Percentiles rank a stretch among this genome's conserved stretches.
phyloP scores from a whole-genome alignment of 2,329 filamentous ascomycete species.

The Fusarium coicis region DNA sequence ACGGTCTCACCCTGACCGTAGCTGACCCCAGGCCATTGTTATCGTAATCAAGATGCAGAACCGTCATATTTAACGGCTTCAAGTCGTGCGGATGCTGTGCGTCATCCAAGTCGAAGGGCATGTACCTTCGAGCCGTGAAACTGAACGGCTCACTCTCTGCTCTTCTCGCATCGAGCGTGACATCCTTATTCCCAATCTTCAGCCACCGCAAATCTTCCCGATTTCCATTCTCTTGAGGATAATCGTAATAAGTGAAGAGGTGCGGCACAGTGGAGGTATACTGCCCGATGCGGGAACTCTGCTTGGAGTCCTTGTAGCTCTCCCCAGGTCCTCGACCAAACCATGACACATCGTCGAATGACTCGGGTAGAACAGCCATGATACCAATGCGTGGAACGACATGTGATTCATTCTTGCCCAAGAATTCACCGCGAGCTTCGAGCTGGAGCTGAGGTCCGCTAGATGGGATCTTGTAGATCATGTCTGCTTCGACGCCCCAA shows the following conservation, averaged over 20 bases:
- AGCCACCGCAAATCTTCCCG: conserved; percentile 4
- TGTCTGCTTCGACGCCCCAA: conserved; percentile 16
- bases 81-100: conserved; percentile 18
- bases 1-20: conserved; percentile 9
- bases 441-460: not conserved
- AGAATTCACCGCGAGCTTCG: not conserved
- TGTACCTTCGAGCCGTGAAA: conserved; percentile 11
- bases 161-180: conserved; percentile 5
- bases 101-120: conserved; percentile 21
- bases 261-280: not conserved
- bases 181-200: not conserved
- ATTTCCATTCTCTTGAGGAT: conserved; percentile 25
- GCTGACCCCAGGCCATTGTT: conserved; percentile 17
- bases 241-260: conserved; percentile 12
- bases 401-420: conserved; percentile 3
- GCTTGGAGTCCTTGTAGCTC: conserved; percentile 27
- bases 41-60: conserved; percentile 20
- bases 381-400: conserved; percentile 14
- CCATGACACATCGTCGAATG: conserved; percentile 6
- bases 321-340: conserved; percentile 21
- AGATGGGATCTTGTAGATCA: conserved; percentile 13
- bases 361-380: not conserved
- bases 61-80: conserved; percentile 17
- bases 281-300: not conserved
- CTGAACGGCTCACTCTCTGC: not conserved